Evolutionary conservation across 805 yeast genomes (phyloP), one percentile per base, ranked within the genome.

Genomic region (Sugiyamaella floridensis): DNA sequence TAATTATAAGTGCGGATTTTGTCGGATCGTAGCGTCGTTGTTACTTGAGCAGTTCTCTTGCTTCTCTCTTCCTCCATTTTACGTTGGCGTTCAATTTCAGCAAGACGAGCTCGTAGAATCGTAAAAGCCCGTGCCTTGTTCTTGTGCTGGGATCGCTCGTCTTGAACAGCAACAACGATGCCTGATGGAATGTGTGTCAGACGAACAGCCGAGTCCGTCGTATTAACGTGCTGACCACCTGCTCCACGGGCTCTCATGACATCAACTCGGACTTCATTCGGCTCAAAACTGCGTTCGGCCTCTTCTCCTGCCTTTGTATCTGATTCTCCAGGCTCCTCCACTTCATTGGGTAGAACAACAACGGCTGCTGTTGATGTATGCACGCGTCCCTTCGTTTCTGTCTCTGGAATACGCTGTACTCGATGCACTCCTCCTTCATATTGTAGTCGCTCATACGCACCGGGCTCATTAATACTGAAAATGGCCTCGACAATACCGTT

Each of bases 291-390:
- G 43, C 92, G 71, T 61, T 86, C 92, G 46, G 75, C 78, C 1
- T 77, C 75, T 37, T 74, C 69, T 6, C 80, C 73, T 37, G 60
- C 62, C 55, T 65, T 72, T 26, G 73, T 73, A 6, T 70, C 69
- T 41, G 66, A 71, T 1, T 81, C 81, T 6, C 43, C 52, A 11
- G 48, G 50, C 19, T 50, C 45, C 45, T 50, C 52, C 2, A 50
- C 54, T 20, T 79, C 81, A 4, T 80, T 81, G 0, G 99, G 99
- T 15, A 93, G 70, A 1, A 93, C 97, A 11, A 93, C 85, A 1
- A 93, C 96, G 0, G 97, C 98, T 0, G 97, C 88, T 0, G 99
- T 92, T 0, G 97, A 89, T 0, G 99, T 93, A 65, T 93, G 99
- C 2, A 89, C 85, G 48, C 99, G 74, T 6, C 98, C 98, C 67